Base-by-base conservation (phyloP, 1,139 yeast species). In the Yamadazyma dendronema region DNA sequence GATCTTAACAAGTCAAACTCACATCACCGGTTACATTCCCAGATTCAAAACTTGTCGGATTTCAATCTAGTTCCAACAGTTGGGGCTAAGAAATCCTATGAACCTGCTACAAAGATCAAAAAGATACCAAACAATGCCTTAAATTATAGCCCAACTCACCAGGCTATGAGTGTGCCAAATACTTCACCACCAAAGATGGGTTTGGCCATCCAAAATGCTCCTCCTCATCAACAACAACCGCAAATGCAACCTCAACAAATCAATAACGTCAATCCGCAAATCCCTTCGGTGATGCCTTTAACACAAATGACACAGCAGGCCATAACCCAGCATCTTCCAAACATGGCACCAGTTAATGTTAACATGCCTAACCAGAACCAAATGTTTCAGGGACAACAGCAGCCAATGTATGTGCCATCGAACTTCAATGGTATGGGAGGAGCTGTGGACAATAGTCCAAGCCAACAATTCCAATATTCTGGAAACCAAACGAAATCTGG, bases 1-100 rank as follows among this genome's bases (percentile, higher is more conserved):
- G 61, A 64, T 39, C 53, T 62, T 41, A 67, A 62, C 44, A 69
- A 70, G 43, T 65, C 72, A 2, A 58, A 40, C 34, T 62, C 72
- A 3, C 65, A 62, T 35, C 75, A 69, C 27, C 70, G 67, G 35
- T 56, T 71, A 41, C 75, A 70, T 44, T 53, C 66, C 1, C 75
- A 69, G 40, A 62, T 70, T 25, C 70, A 61, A 41, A 26, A 26
- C 17, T 55, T 47, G 25, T 56, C 65, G 3, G 75, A 70, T 36
- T 63, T 59, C 36, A 59, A 54, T 36, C 50, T 65, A 29, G 53
- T 65, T 17, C 71, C 71, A 4, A 50, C 65, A 0, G 48, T 61
- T 11, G 41, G 40, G 1, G 47, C 61, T 0, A 64, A 59, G 35
- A 59, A 59, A 35, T 35, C 61, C 1, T 64, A 60, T 34, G 64